These are phyloP conservation scores for Clarireedia monteithiana DNA, from an alignment of 2,329 filamentous ascomycete species.

Conservation along the genomic window DNA sequence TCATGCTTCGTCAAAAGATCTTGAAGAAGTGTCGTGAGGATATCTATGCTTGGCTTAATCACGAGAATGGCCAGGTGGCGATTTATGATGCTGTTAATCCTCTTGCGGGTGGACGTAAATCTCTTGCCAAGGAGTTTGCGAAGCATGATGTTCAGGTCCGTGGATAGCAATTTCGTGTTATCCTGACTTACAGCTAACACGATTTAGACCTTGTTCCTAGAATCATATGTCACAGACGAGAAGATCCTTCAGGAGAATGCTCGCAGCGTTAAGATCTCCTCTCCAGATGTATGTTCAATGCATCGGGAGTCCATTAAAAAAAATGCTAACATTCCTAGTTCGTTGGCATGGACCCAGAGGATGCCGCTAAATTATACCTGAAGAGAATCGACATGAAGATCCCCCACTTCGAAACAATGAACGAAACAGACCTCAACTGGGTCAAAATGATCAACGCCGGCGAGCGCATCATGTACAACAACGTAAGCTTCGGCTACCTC, in stretches of 20 bases:
- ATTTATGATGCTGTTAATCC: constrained; percentile 99
- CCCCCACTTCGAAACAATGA: constrained; percentile 93
- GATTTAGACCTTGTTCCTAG: constrained; percentile 81
- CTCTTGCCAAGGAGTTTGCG: constrained; percentile 91
- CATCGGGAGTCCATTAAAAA: not conserved
- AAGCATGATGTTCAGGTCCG: constrained; percentile 86
- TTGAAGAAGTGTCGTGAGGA: constrained; percentile 95
- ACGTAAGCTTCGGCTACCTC: constrained; percentile 92
- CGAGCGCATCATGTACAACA: constrained; percentile 89
- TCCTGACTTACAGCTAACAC: constrained; percentile 10
- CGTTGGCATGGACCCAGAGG: constrained; percentile 81
- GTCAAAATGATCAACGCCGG: constrained; percentile 99
- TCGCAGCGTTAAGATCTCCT: constrained; percentile 94
- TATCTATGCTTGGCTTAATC: constrained; percentile 91
- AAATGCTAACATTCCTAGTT: constrained; percentile 47
- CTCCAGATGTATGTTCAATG: constrained; percentile 64
- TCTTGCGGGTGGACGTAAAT: constrained; percentile 69
- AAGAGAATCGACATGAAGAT: constrained; percentile 86
- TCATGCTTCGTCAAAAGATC: constrained; percentile 94
- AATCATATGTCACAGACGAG: constrained; percentile 90
- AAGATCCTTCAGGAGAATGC: constrained; percentile 94
- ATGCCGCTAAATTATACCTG: constrained; percentile 87
- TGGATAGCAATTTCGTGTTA: constrained; percentile 12
- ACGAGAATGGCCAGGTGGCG: constrained; percentile 95
- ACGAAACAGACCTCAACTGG: constrained; percentile 88